These are phyloP conservation scores for Verticillium albo-atrum DNA, from an alignment of 2,329 filamentous ascomycete species.

Conservation along the genomic window DNA sequence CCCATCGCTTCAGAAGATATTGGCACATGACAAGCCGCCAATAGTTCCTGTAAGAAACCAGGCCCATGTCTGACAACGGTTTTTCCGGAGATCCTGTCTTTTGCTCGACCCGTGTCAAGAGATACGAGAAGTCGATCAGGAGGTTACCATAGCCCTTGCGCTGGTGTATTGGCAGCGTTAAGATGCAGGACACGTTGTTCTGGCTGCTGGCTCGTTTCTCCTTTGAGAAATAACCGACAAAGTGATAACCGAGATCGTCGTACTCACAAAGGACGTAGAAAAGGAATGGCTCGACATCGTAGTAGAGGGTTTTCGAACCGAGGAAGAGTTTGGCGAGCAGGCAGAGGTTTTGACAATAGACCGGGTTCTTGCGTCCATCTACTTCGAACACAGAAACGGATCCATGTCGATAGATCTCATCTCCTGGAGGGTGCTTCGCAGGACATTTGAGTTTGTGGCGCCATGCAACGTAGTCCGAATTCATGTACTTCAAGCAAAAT, in stretches of 20 bases:
- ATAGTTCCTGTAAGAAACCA: slow-evolving; percentile 96
- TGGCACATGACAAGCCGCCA: slow-evolving; percentile 89
- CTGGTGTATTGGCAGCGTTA: slow-evolving; percentile 94
- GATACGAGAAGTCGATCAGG: slow-evolving; percentile 96
- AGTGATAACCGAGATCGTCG: slow-evolving; percentile 86
- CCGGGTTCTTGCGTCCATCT: slow-evolving; percentile 91
- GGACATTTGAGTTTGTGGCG: slow-evolving; percentile 96
- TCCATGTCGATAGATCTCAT: slow-evolving; percentile 92
- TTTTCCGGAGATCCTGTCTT: slow-evolving; percentile 97
- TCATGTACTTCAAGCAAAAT: slow-evolving; percentile 99
- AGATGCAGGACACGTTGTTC: slow-evolving; percentile 96
- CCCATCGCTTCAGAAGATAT: slow-evolving; percentile 60
- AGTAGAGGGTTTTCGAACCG: slow-evolving; percentile 97
- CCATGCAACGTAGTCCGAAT: slow-evolving; percentile 97
- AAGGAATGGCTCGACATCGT: slow-evolving; percentile 93
- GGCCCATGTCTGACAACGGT: slow-evolving; percentile 93
- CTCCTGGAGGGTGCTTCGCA: slow-evolving; percentile 92
- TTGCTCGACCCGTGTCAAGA: slow-evolving; percentile 85
- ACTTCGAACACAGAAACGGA: slow-evolving; percentile 96
- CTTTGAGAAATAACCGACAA: slow-evolving; percentile 99
- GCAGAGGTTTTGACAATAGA: slow-evolving; percentile 98
- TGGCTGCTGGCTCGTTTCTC: slow-evolving; percentile 92
- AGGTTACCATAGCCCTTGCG: slow-evolving; percentile 96
- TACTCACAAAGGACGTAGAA: slow-evolving; percentile 98
- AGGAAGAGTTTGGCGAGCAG: slow-evolving; percentile 93